Base-by-base conservation (phyloP, 2,329 filamentous ascomycete species). In the Aspergillus ustus region DNA sequence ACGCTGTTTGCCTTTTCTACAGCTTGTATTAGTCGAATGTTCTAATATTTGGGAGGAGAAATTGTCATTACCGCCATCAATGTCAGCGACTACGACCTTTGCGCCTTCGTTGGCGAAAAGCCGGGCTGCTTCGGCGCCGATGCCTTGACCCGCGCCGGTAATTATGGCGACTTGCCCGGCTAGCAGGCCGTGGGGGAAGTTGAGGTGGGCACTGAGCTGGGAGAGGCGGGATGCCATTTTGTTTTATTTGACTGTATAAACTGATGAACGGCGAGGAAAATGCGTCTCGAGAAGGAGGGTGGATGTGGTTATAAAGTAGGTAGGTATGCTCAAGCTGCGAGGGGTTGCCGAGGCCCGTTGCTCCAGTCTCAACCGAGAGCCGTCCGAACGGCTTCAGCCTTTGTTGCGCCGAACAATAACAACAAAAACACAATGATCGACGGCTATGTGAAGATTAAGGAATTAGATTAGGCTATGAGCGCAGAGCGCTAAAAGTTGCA, bases 21-120 rank as follows among this genome's bases (percentile, higher is more conserved):
- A 63, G 49, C 15, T n/a, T 53, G 31, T 57, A 28, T 52, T 45
- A 25, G 19, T 25, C 25, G 45, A n/a, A 48, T 3, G 25, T 40
- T 56, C 4, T 20, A 6, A n/a, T 17, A 20, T 20, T 19, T 15
- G 40, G 48, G 1, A 46, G 4, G 4, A 19, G 7, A 22, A 22
- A 40, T 64, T 66, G 17, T 57, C 73, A 83, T 62, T 73, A 91
- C 89, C 80, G 40, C 78, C 85, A 77, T 96, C 93, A 63, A 96
- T 92, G 78, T 96, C 93, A 25, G 91, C 89, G 50, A 96, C 83
- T 11, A 96, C 82, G 0, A 96, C 92, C 74, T 89, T 92, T 17
- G 92, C 92, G 25, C 93, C 93, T 77, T 97, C 92, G 63, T 93
- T 94, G 13, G 91, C 92, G 71, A 96, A 96, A 3, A 96, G 80